Evolutionary conservation across 768 basidiomycete species (phyloP).

Genomic region (Collybia sordida): DNA sequence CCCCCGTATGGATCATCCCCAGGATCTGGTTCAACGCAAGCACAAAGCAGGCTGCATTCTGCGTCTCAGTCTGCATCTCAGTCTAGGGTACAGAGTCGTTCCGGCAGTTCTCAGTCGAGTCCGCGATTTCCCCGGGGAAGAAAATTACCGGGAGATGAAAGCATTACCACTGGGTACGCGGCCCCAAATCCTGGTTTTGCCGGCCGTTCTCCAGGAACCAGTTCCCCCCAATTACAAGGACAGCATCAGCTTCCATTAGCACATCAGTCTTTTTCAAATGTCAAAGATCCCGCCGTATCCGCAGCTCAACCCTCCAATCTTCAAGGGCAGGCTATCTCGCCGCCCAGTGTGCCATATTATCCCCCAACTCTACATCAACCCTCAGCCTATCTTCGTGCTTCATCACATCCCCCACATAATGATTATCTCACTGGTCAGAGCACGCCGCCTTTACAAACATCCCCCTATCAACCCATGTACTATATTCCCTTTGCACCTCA

Average conservation of each 20-base stretch:
- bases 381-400: neutral
- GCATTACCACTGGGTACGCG: neutral
- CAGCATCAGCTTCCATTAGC: constrained; percentile 17
- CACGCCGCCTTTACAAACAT: neutral
- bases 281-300: too few species aligned
- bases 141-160: constrained; percentile 40
- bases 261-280: neutral
- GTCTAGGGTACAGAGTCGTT: constrained; percentile 43
- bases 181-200: neutral
- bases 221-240: constrained; percentile 8
- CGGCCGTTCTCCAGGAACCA: constrained; percentile 2
- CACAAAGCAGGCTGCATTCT: constrained; percentile 18
- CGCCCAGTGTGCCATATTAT: neutral
- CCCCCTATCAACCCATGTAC: constrained; percentile 13
- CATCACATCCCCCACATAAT: neutral
- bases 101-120: constrained; percentile 50
- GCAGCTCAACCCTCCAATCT: too few species aligned
- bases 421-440: neutral
- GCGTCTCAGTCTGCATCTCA: constrained; percentile 31
- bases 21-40: constrained; percentile 11
- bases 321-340: constrained; percentile 1
- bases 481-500: constrained; percentile 21
- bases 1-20: constrained; percentile 6
- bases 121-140: constrained; percentile 41
- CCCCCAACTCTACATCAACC: neutral